Evolutionary conservation across 1,284 basidiomycete genomes (phyloP).

Genomic region (Ustilago curta): DNA sequence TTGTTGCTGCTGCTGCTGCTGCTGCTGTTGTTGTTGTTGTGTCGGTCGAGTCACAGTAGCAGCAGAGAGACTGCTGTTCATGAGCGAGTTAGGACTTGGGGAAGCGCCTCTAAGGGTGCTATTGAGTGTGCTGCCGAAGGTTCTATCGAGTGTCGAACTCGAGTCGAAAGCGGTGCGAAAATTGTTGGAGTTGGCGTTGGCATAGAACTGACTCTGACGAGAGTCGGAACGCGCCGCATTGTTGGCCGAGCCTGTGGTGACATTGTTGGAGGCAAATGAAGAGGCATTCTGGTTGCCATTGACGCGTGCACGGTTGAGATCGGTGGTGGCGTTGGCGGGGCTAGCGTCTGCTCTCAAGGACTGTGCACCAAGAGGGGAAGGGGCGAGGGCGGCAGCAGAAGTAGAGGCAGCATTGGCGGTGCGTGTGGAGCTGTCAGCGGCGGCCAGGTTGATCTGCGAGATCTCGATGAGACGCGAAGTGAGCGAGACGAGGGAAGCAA

Average conservation of each 20-base stretch:
- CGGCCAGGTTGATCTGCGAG: conserved; percentile 30
- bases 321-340: conserved; percentile 25
- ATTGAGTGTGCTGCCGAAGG: conserved; percentile 37
- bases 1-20: conserved; percentile 18
- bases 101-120: conserved; percentile 40
- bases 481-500: conserved; percentile 45
- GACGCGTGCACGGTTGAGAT: conserved; percentile 33
- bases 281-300: conserved; percentile 29
- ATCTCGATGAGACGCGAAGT: conserved; percentile 50
- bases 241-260: conserved; percentile 6
- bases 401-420: conserved; percentile 7
- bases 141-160: conserved; percentile 38
- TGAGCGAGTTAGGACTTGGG: conserved; percentile 17
- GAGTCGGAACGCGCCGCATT: conserved; percentile 31
- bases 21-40: conserved; percentile 13
- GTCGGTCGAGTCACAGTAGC: conserved; percentile 17
- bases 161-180: conserved; percentile 30
- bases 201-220: conserved; percentile 31
- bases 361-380: conserved; percentile 7
- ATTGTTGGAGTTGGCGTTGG: conserved; percentile 20
- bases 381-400: background rate
- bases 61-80: conserved; percentile 33
- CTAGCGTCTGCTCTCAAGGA: conserved; percentile 20
- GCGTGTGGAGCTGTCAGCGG: conserved; percentile 16
- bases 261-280: conserved; percentile 21